Evolutionary conservation across 441 rosid species (phyloP), one percentile per base, ranked within the genome.

Genomic region (Gossypium gossypioides): DNA sequence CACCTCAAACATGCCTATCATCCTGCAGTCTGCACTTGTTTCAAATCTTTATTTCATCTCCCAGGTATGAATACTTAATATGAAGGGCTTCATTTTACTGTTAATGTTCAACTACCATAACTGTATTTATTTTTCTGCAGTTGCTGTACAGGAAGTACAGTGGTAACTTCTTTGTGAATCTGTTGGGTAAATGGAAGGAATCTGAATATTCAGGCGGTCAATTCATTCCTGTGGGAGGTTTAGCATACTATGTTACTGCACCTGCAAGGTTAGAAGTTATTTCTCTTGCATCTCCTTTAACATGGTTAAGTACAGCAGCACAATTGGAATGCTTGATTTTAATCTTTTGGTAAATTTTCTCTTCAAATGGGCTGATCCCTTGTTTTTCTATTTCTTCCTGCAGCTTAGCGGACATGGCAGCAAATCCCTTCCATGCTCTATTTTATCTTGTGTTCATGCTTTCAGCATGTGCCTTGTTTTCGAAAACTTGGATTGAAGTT

Each of bases 31-130:
- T 18, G 99, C 99, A 1, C 97, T 94, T 50, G 99, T 94, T 65
- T 84, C 99, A 68, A 94, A 92, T 42, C 86, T 94, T 12, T 94
- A 94, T 79, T 92, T 92, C 81, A 92, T 94, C 79, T 94, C 97
- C 52, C 99, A 94, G 97, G 98, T 91, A 62, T 56, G 3, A 6
- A 52, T 54, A 3, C 16, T 54, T 27, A 29, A 19, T 44, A 46
- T 34, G 5, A 63, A 32, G 2, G 42, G 21, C 25, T 52, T 59
- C 32, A 1, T 18, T 16, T 32, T 24, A 51, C 61, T 44, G 32
- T 37, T 16, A 46, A 7, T 68, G 6, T 58, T 27, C 25, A 56
- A 59, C 0, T n/a, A 6, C 18, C 42, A 3, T 78, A 67, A 78
- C 22, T 15, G 59, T 29, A 50, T 56, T 57, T 71, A 16, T 71